A percentile compares a stretch with the other conserved stretches of the same genome.
phyloP scores from a whole-genome alignment of 805 yeast genomes.

The Monosporozyma servazzii region DNA sequence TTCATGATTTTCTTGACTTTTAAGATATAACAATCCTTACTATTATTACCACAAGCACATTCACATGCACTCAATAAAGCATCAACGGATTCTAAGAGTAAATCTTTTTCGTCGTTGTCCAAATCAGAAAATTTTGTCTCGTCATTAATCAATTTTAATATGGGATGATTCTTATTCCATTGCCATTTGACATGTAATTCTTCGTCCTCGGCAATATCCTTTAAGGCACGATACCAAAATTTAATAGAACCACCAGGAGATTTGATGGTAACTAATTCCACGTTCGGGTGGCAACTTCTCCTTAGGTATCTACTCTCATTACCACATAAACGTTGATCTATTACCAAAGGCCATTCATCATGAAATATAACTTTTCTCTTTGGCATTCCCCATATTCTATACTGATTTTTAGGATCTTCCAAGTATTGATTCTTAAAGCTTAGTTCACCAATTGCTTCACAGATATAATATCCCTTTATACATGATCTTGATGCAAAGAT shows the following conservation, averaged over 20 bases:
- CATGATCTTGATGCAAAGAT: constrained; percentile 39
- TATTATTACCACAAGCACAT: constrained; percentile 43
- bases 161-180: constrained; percentile 78
- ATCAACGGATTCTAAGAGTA: constrained; percentile 52
- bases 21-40: constrained; percentile 44
- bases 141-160: constrained; percentile 41
- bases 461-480: constrained; percentile 41
- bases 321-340: constrained; percentile 86
- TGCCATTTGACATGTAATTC: constrained; percentile 81
- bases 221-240: constrained; percentile 49
- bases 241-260: constrained; percentile 32
- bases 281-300: constrained; percentile 69
- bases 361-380: constrained; percentile 51
- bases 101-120: constrained; percentile 41
- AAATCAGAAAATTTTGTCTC: constrained; percentile 46
- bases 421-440: constrained; percentile 55
- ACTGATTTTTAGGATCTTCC: constrained; percentile 64
- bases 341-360: constrained; percentile 46
- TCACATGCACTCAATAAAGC: constrained; percentile 53
- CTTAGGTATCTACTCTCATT: constrained; percentile 67
- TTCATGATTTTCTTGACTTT: constrained; percentile 57
- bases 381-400: constrained; percentile 62
- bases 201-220: constrained; percentile 48
- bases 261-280: constrained; percentile 45
- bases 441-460: constrained; percentile 67